These are phyloP conservation scores for Lentinus brumalis DNA, from an alignment of 768 basidiomycete species.

Conservation along the genomic window DNA sequence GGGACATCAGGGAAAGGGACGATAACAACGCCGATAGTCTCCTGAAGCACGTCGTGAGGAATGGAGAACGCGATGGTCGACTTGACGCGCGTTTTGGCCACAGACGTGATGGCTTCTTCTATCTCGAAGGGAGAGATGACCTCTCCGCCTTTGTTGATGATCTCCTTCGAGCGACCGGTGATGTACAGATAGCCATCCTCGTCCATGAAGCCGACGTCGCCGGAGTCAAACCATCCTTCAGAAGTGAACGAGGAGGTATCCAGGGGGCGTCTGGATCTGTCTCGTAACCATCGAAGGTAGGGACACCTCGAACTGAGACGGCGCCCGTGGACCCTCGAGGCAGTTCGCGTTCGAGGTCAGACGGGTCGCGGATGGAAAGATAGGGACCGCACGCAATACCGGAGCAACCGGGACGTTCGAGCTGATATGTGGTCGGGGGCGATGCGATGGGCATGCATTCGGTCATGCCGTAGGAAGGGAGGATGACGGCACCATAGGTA, in stretches of 20 bases:
- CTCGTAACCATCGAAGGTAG: constrained; percentile 56
- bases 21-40: constrained; percentile 48
- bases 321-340: constrained; percentile 47
- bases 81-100: constrained; percentile 46
- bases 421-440: constrained; percentile 43
- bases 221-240: constrained; percentile 57
- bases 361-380: constrained; percentile 44
- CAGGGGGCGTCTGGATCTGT: constrained; percentile 43
- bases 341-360: constrained; percentile 40
- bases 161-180: constrained; percentile 62
- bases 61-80: constrained; percentile 46
- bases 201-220: constrained; percentile 52
- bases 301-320: constrained; percentile 56
- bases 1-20: constrained; percentile 39
- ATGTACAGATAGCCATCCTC: constrained; percentile 50
- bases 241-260: constrained; percentile 51
- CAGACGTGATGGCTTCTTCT: constrained; percentile 53
- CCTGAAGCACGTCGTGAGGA: constrained; percentile 50
- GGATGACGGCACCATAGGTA: constrained; percentile 52
- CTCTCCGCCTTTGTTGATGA: constrained; percentile 62
- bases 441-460: constrained; percentile 56
- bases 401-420: constrained; percentile 52
- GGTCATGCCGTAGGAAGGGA: constrained; percentile 65
- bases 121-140: constrained; percentile 64
- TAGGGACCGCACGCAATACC: constrained; percentile 51